Conservation (phyloP, 345 rosid species). For the Dovyalis caffra region DNA sequence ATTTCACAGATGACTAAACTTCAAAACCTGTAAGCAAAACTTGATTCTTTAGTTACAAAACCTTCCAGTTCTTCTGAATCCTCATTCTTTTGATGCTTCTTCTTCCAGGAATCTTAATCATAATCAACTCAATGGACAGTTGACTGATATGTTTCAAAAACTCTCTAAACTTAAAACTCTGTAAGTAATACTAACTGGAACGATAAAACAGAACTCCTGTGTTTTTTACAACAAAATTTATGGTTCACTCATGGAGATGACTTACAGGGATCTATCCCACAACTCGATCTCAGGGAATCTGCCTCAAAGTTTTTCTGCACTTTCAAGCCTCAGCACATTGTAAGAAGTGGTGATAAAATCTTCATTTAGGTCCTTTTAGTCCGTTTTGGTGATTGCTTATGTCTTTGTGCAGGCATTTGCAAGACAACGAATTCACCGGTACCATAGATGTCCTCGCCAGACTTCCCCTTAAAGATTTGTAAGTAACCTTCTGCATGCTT, state of each 20-base stretch:
- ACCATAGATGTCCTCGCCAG: conserved; percentile 57
- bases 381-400: conserved; percentile 7
- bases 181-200: conserved; percentile 42
- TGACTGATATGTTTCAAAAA: conserved; percentile 82
- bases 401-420: conserved; percentile 51
- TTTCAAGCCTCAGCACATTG: conserved; percentile 57
- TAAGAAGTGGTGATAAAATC: conserved; percentile 36
- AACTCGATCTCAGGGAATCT: conserved; percentile 72
- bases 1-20: conserved; percentile 77
- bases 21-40: conserved; percentile 56
- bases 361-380: background rate
- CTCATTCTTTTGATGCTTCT: conserved; percentile 22
- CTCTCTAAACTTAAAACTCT: conserved; percentile 60
- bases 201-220: background rate
- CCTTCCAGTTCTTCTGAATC: background rate
- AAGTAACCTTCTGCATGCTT: conserved; percentile 27
- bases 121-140: conserved; percentile 71
- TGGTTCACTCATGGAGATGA: conserved; percentile 20
- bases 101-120: conserved; percentile 59
- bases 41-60: background rate
- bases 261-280: conserved; percentile 74
- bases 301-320: conserved; percentile 63
- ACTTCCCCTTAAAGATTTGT: conserved; percentile 81
- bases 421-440: conserved; percentile 74
- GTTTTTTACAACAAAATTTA: too few species aligned